A percentile compares a stretch with the other conserved stretches of the same genome.
These are phyloP conservation scores for Trichosporon asahii DNA, from an alignment of 1,284 basidiomycete genomes.

Conservation along the genomic window DNA sequence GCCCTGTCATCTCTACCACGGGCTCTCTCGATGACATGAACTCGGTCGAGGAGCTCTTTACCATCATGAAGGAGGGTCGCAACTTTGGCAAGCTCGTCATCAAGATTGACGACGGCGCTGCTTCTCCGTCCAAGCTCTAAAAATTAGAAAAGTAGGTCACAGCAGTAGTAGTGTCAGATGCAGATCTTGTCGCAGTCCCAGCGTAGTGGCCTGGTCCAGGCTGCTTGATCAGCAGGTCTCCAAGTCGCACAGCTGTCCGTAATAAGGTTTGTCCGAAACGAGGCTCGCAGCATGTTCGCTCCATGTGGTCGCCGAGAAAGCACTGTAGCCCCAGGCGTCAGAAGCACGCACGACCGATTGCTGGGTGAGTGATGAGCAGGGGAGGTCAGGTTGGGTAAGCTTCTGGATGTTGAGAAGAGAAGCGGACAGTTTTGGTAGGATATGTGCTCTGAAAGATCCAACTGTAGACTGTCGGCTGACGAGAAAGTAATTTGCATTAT, in stretches of 20 bases:
- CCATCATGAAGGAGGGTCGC: constrained; percentile 19
- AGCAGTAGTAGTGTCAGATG: neutral
- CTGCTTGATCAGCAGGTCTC: neutral
- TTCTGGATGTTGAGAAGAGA: no score
- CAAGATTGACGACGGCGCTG: constrained; percentile 16
- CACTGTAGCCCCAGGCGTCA: no score
- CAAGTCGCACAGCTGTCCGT: neutral
- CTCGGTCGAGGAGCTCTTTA: constrained; percentile 19
- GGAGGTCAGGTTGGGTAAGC: no score
- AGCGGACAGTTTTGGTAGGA: no score
- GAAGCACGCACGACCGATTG: no score
- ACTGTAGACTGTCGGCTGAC: no score
- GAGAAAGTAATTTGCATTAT: no score
- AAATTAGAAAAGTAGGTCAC: neutral
- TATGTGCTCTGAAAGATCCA: no score
- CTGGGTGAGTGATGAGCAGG: neutral
- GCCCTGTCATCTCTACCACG: constrained; percentile 14
- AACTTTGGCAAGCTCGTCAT: constrained; percentile 26
- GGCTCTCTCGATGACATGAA: constrained; percentile 17
- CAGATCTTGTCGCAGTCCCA: neutral
- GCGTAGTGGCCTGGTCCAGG: neutral
- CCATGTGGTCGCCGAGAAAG: no score
- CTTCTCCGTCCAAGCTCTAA: constrained; percentile 17
- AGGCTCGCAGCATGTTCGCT: neutral
- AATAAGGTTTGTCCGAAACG: no score